Base-by-base conservation (phyloP, 345 rosid genomes). In the Isatis tinctoria region DNA sequence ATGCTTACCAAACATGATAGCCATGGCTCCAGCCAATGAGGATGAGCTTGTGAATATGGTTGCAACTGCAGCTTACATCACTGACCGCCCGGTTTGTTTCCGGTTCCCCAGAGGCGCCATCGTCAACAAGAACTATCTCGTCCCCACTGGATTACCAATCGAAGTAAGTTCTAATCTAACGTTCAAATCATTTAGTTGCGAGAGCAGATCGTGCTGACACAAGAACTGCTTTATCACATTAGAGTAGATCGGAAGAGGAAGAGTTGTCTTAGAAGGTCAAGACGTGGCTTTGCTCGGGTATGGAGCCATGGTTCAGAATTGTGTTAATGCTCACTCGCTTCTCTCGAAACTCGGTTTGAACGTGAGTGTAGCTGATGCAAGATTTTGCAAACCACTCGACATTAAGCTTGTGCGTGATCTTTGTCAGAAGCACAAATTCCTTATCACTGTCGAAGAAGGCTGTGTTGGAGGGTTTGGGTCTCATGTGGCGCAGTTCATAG, bases 361-460 rank as follows among this genome's bases (percentile, higher is more conserved):
- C 71, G 94, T 88, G 72, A 93, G 96, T 0, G 96, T 91, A 56
- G 98, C 97, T 5, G 91, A 93, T 83, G 96, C 98, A 69, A 88
- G 96, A 70, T 93, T 93, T 72, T 93, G 98, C 88, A 93, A 93
- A 82, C 97, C 98, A 41, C 91, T 93, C 0, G 97, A 93, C 79
- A 85, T 85, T 0, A 80, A 83, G 75, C 97, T 91, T 33, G 79
- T 93, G 45, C 83, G 97, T 60, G 80, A 83, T 74, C 85, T 93
- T 58, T 93, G 97, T 52, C 69, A 81, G 64, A 84, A 84, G 64
- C 98, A 93, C 76, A 54, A 65, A 54, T 83, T 87, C 74, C 82
- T 93, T 32, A 81, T 93, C 60, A 91, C 97, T 3, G 89, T 93
- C 0, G 98, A 93, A 87, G 98, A 93, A 83, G 98, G 98, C 24